Evolutionary conservation across 2,329 filamentous ascomycete species (phyloP).

Genomic region (Didymella keratinophila): DNA sequence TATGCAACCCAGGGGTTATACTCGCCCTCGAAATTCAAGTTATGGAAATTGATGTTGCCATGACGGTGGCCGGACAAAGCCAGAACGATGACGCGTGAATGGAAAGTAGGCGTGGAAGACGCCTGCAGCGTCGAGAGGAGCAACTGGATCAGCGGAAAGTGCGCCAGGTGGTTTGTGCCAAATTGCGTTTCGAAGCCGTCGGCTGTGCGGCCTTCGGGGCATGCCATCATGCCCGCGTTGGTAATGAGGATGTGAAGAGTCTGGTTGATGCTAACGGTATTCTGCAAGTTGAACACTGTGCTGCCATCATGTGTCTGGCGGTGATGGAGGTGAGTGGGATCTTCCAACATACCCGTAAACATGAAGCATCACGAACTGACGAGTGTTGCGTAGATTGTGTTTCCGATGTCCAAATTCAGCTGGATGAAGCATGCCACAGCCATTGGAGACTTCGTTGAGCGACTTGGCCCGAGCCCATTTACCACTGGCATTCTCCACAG

Average conservation of each 20-base stretch:
- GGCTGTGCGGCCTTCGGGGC: neutral
- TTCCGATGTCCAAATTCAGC: neutral
- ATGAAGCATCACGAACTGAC: neutral
- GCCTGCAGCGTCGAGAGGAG: neutral
- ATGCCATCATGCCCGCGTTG: slow-evolving; percentile 2
- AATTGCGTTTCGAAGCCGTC: neutral
- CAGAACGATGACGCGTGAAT: neutral
- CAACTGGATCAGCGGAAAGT: neutral
- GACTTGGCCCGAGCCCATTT: neutral
- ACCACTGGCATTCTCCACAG: neutral
- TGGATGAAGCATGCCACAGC: neutral
- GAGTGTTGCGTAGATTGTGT: neutral
- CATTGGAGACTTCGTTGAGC: neutral
- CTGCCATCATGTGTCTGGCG: slow-evolving; percentile 2
- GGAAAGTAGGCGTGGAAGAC: neutral
- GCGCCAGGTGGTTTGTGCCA: slow-evolving; percentile 1
- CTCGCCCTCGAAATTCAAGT: neutral
- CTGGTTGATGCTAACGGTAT: neutral
- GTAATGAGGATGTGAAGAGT: neutral
- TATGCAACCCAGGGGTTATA: slow-evolving; percentile 50
- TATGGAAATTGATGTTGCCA: neutral
- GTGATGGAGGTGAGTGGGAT: neutral
- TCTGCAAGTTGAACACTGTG: neutral
- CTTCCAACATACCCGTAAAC: neutral
- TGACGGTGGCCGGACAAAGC: neutral